Evolutionary conservation across 164 flowering plant genomes (phyloP).

Genomic region (Paratinospora sagittata): DNA sequence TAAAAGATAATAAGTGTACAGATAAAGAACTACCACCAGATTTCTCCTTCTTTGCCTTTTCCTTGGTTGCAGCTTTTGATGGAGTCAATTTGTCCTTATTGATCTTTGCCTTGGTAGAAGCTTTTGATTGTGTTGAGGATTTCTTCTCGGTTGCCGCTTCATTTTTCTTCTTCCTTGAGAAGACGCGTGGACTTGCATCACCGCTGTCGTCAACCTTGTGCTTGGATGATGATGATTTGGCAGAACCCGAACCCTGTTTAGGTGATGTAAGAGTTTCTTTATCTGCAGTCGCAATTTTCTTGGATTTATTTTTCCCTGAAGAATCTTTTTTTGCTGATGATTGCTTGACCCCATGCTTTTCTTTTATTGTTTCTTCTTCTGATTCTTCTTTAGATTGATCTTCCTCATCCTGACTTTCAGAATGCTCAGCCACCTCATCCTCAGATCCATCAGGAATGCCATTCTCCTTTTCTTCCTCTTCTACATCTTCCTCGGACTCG

Average conservation of each 20-base stretch:
- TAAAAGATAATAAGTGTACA: not conserved
- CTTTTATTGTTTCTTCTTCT: slow-evolving; percentile 43
- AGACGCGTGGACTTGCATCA: slow-evolving; percentile 44
- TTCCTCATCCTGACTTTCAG: slow-evolving; percentile 54
- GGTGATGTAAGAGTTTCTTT: slow-evolving; percentile 31
- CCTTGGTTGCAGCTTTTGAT: slow-evolving; percentile 27
- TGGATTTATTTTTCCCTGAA: slow-evolving; percentile 32
- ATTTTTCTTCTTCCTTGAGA: slow-evolving; percentile 33
- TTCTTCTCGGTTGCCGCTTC: slow-evolving; percentile 36
- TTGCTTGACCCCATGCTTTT: slow-evolving; percentile 25
- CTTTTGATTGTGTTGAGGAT: slow-evolving; percentile 34
- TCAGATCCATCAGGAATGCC: slow-evolving; percentile 53
- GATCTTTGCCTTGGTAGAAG: slow-evolving; percentile 45
- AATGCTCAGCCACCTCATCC: slow-evolving; percentile 49
- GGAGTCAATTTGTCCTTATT: slow-evolving; percentile 27
- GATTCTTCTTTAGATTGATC: slow-evolving; percentile 47
- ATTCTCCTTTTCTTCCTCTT: slow-evolving; percentile 46
- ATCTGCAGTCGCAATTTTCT: slow-evolving; percentile 30
- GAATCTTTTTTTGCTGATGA: slow-evolving; percentile 40
- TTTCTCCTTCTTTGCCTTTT: slow-evolving; percentile 42
- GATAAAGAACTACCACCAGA: slow-evolving; percentile 6
- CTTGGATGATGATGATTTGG: slow-evolving; percentile 38
- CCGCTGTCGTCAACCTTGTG: slow-evolving; percentile 35
- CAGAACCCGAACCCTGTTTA: slow-evolving; percentile 23
- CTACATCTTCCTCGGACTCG: slow-evolving; percentile 51